Evolutionary conservation across 768 basidiomycete genomes (phyloP), one percentile per base, ranked within the genome.

Genomic region (Suillus lakei): DNA sequence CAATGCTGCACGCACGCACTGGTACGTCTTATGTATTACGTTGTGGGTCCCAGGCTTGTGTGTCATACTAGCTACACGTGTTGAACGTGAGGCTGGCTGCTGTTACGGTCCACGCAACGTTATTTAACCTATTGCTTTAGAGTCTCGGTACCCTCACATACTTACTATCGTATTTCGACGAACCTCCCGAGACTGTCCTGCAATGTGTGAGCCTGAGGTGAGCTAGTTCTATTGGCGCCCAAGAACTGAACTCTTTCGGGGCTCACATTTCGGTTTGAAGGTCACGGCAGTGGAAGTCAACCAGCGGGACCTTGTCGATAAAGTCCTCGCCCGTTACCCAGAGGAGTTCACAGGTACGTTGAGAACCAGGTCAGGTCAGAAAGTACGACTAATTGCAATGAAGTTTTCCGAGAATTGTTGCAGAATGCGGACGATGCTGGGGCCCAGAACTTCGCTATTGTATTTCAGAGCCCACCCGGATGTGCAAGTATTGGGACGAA

Each of bases 391-490:
- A 3, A 54, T 32, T 34, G 21, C 12, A 6, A n/a, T 54, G 21
- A 32, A 77, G 83, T 86, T 46, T 82, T 84, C 62, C 74, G 87
- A 58, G 87, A 87, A 68, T 75, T 88, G 26, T 71, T 87, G 10
- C 86, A 87, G 70, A 88, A 88, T 71, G 84, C 86, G 12, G 85
- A 86, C 67, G 85, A 86, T 73, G 85, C 80, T 1, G 76, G 73
- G 1, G 75, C 81, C 1, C 70, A 64, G 23, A 66, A 50, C 0
- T 74, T 82, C 13, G 72, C 81, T 63, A 69, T 84, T 4, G 74
- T 74, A 46, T 83, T 83, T 63, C 69, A 75, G 48, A 79, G 46
- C 67, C 43, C 76, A 0, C 36, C 60, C 39, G 60, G 60, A 56
- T 65, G 10, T 51, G 28, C 66, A 34, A 56, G 61, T 28, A 38